Conservation (phyloP, 1,139 yeast species). For the Hansenula lynferdii region DNA sequence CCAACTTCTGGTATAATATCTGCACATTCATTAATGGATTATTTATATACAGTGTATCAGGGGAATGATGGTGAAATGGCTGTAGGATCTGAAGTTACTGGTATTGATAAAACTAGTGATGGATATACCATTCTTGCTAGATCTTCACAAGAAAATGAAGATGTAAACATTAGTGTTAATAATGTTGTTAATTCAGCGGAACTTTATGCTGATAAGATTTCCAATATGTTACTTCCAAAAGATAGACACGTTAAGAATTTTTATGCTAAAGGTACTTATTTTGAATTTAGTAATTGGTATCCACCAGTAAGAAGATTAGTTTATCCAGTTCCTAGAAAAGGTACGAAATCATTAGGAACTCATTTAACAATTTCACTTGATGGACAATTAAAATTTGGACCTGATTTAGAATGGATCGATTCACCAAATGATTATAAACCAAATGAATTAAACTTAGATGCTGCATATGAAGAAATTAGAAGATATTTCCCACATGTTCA, state of each 20-base stretch:
- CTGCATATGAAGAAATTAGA: constrained; percentile 54
- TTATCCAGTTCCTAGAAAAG: constrained; percentile 77
- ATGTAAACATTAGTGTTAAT: constrained; percentile 45
- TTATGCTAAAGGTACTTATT: constrained; percentile 86
- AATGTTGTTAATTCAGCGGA: constrained; percentile 78
- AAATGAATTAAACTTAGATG: constrained; percentile 39
- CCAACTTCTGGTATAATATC: constrained; percentile 84
- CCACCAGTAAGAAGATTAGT: constrained; percentile 40
- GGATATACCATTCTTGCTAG: constrained; percentile 29
- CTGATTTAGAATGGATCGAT: constrained; percentile 81
- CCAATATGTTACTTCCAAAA: constrained; percentile 66
- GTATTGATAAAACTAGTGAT: constrained; percentile 28
- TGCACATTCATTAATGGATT: constrained; percentile 70
- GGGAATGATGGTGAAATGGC: constrained; percentile 56
- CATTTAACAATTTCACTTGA: constrained; percentile 83
- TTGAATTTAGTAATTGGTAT: constrained; percentile 27
- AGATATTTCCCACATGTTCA: constrained; percentile 61
- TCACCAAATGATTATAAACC: constrained; percentile 46
- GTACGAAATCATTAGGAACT: constrained; percentile 76
- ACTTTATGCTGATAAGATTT: constrained; percentile 59
- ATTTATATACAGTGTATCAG: constrained; percentile 48
- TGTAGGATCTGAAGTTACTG: constrained; percentile 51
- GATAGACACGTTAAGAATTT: constrained; percentile 52
- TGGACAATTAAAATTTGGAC: constrained; percentile 80
- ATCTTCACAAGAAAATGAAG: constrained; percentile 31